Evolutionary conservation across 805 yeast species (phyloP).

Genomic region (Maudiozyma barnettii): DNA sequence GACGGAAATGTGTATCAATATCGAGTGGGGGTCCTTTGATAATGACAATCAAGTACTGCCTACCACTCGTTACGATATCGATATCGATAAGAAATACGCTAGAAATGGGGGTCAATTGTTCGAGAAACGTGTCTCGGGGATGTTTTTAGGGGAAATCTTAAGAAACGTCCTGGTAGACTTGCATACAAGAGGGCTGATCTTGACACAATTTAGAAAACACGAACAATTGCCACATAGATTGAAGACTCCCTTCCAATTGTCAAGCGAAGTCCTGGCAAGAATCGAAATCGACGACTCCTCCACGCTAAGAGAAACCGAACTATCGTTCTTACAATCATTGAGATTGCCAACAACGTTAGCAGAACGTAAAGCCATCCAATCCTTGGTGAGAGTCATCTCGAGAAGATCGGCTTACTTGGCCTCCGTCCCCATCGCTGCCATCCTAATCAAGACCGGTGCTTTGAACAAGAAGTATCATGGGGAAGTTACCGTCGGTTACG

Average conservation of each 20-base stretch:
- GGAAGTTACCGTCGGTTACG: conserved; percentile 88
- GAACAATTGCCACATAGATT: conserved; percentile 47
- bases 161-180: conserved; percentile 67
- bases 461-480: conserved; percentile 47
- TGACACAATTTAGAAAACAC: conserved; percentile 40
- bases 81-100: conserved; percentile 56
- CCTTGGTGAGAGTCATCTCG: conserved; percentile 68
- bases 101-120: conserved; percentile 86
- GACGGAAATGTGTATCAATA: conserved; percentile 77
- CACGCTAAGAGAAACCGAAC: conserved; percentile 58
- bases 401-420: conserved; percentile 83
- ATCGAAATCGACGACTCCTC: conserved; percentile 80
- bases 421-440: conserved; percentile 84
- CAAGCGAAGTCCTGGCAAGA: conserved; percentile 75
- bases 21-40: conserved; percentile 98
- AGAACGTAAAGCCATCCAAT: conserved; percentile 69
- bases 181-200: conserved; percentile 46
- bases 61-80: conserved; percentile 62
- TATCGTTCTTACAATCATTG: conserved; percentile 54
- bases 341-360: conserved; percentile 59
- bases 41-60: conserved; percentile 71
- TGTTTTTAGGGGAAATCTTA: conserved; percentile 86
- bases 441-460: conserved; percentile 56
- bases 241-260: conserved; percentile 66
- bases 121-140: conserved; percentile 86